A percentile compares a stretch with the other conserved stretches of the same genome.
Evolutionary conservation across 495 filamentous ascomycete species (phyloP).

Genomic region (Hypoxylon subgilvum): DNA sequence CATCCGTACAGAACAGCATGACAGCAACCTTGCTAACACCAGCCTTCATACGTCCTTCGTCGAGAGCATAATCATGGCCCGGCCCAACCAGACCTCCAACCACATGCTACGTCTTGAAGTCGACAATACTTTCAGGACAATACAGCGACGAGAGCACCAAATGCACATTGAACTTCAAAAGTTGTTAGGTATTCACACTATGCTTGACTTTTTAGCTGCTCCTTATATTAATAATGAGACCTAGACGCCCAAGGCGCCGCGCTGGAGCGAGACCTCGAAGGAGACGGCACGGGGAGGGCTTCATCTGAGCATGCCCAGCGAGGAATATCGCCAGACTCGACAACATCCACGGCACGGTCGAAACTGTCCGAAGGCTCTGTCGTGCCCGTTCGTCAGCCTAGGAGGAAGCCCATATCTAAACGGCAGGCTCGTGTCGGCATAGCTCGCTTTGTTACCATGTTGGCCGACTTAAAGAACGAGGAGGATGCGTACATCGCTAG

Average conservation of each 20-base stretch:
- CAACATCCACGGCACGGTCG: slow-evolving; percentile 2
- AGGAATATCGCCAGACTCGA: slow-evolving; percentile 4
- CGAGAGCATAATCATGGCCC: slow-evolving; percentile 36
- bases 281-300: slow-evolving; percentile 53
- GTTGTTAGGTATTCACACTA: too few species aligned
- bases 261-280: slow-evolving; percentile 57
- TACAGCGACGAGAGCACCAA: slow-evolving; percentile 61
- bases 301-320: slow-evolving; percentile 39
- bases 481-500: slow-evolving; percentile 67
- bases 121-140: slow-evolving; percentile 41
- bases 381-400: slow-evolving; percentile 68
- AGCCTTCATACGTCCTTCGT: slow-evolving; percentile 30
- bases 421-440: slow-evolving; percentile 74
- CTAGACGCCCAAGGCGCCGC: slow-evolving; percentile 86
- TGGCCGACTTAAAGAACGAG: slow-evolving; percentile 73
- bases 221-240: too few species aligned
- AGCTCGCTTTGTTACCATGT: slow-evolving; percentile 69
- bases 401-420: slow-evolving; percentile 62
- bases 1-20: slow-evolving; percentile 23
- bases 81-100: slow-evolving; percentile 24
- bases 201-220: too few species aligned
- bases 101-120: slow-evolving; percentile 18
- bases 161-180: slow-evolving; percentile 79
- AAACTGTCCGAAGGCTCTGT: slow-evolving; percentile 45
- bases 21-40: slow-evolving; percentile 1